Conservation (phyloP, 1,284 basidiomycete genomes). For the Cryptococcus sp. region DNA sequence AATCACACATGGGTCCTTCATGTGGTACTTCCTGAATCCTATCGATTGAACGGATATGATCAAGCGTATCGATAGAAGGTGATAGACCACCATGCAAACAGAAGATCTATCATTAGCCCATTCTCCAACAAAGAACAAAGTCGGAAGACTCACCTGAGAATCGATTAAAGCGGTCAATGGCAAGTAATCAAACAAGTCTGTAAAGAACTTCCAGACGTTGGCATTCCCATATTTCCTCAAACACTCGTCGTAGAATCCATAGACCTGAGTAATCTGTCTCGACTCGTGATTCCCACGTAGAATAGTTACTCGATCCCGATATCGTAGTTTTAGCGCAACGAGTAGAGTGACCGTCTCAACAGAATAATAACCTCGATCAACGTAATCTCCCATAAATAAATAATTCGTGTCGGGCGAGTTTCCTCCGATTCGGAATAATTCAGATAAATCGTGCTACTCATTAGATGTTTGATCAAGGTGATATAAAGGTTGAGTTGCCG, state of each 20-base stretch:
- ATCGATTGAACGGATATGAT: conserved; percentile 97
- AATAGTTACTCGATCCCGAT: conserved; percentile 97
- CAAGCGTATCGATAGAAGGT: conserved; percentile 97
- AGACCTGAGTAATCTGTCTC: conserved; percentile 98
- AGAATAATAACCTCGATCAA: conserved; percentile 98
- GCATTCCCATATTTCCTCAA: conserved; percentile 99
- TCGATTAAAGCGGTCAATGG: conserved; percentile 96
- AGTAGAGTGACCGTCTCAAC: conserved; percentile 99
- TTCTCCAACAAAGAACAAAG: too few species aligned
- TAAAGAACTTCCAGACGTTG: conserved; percentile 99
- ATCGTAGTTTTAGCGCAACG: conserved; percentile 94
- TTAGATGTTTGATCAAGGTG: conserved; percentile 3
- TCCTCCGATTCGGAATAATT: conserved; percentile 97
- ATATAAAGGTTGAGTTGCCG: neutral
- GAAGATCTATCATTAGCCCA: conserved; percentile 73
- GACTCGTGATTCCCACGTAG: conserved; percentile 98
- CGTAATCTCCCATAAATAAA: conserved; percentile 99
- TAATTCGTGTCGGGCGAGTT: conserved; percentile 99
- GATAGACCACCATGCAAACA: conserved; percentile 98
- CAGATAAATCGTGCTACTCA: conserved; percentile 98
- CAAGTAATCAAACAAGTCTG: conserved; percentile 97
- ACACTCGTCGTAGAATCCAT: conserved; percentile 99
- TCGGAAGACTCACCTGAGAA: conserved; percentile 74
- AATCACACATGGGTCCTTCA: conserved; percentile 97
- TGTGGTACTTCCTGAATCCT: conserved; percentile 99